Base-by-base conservation (phyloP, 352 stramenopile species). In the Porosira glacialis region DNA sequence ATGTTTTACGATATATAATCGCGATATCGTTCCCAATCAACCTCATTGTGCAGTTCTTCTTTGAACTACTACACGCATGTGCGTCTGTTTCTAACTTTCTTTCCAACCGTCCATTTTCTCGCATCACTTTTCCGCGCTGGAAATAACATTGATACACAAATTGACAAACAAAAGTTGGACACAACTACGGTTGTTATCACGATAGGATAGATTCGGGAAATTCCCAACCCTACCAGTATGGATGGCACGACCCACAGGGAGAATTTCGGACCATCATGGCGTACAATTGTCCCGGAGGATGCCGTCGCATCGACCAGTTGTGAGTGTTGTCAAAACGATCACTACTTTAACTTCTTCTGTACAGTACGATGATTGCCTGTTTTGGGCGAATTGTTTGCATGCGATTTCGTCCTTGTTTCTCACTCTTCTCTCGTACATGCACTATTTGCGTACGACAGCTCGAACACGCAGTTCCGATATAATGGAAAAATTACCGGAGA, bases 231-330 rank as follows among this genome's bases (percentile, higher is more conserved):
- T 70, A 33, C 49, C 50, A 53, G 26, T 70, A 65, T 24, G 66
- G 58, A 8, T 75, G 26, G 28, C 66, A 45, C 19, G 51, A 72
- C 43, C 68, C 68, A 5, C 3, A 49, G 15, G 59, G 19, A 19
- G 15, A 43, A 2, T 78, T 78, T 33, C 59, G 68, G n/a, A 63
- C 68, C 30, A 78, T 73, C 17, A 41, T 78, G 15, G 68, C 68
- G 1, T 69, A 61, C 52, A 50, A 59, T 47, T 78, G 68, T 43
- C 15, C 15, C 1, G 49, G 19, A 24, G 59, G 59, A 8, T 30
- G 65, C 17, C 70, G 66, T 28, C 43, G 58, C 22, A 58, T 81
- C 65, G 28, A 24, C 26, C 5, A 33, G 6, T 27, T 38, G 38
- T 19, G 31, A 44, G 5, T 72, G 62, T 28, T 3, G 6, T 15